phyloP scores from a whole-genome alignment of 352 stramenopile species.

The Pilasporangium apinafurcum region DNA sequence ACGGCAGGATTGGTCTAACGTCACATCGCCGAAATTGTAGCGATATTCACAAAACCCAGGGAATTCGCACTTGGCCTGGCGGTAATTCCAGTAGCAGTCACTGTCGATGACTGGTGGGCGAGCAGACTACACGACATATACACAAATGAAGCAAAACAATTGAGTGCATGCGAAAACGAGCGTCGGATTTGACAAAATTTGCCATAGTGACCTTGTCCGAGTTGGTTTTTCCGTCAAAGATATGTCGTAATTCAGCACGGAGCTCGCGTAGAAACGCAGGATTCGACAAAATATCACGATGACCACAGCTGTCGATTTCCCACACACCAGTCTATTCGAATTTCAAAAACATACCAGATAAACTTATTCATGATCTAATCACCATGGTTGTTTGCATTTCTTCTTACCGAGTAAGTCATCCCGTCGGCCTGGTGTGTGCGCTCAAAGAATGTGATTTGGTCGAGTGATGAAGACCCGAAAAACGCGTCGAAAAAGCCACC shows the following conservation, averaged over 20 bases:
- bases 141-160: not conserved
- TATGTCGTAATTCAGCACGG: slow-evolving; percentile 55
- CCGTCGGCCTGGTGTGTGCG: slow-evolving; percentile 24
- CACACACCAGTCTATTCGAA: slow-evolving; percentile 60
- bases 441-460: slow-evolving; percentile 78
- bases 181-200: not conserved
- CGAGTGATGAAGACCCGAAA: slow-evolving; percentile 37
- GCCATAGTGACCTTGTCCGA: slow-evolving; percentile 38
- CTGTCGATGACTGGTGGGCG: slow-evolving; percentile 61
- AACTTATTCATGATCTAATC: too few species aligned
- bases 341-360: not conserved
- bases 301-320: slow-evolving; percentile 66
- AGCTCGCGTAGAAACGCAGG: slow-evolving; percentile 69
- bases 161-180: not conserved
- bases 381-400: too few species aligned
- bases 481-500: slow-evolving; percentile 53
- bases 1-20: slow-evolving; percentile 75
- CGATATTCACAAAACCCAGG: slow-evolving; percentile 75
- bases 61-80: slow-evolving; percentile 63
- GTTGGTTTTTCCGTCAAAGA: slow-evolving; percentile 47
- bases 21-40: slow-evolving; percentile 78
- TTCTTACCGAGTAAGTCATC: slow-evolving; percentile 21
- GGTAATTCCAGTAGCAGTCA: slow-evolving; percentile 86
- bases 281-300: slow-evolving; percentile 73
- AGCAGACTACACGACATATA: too few species aligned